phyloP scores from a whole-genome alignment of 2,329 filamentous ascomycete species.

The Alternaria triticimaculans region DNA sequence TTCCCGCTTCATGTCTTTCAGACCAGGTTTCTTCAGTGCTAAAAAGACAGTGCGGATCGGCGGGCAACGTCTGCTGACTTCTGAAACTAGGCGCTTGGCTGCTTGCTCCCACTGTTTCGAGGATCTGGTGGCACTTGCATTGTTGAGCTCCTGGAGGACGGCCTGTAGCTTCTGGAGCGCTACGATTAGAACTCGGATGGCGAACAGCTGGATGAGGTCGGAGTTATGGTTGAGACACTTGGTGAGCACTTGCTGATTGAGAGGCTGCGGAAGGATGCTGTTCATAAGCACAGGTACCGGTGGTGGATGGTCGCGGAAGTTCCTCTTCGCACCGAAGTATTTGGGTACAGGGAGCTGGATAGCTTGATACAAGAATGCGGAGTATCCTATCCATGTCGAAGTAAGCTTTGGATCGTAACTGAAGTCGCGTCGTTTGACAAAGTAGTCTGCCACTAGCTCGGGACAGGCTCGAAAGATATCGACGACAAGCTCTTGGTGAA shows the following conservation, averaged over 20 bases:
- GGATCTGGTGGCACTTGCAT: constrained; percentile 48
- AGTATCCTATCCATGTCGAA: constrained; percentile 93
- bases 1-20: constrained; percentile 77
- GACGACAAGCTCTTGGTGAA: constrained; percentile 81
- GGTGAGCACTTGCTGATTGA: constrained; percentile 79
- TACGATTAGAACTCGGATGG: constrained; percentile 77
- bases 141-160: constrained; percentile 67
- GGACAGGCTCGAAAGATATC: constrained; percentile 81
- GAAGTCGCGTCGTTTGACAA: constrained; percentile 76
- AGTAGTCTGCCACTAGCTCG: constrained; percentile 88
- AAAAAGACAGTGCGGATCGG: constrained; percentile 80
- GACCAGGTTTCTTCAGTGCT: constrained; percentile 73
- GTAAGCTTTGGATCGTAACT: constrained; percentile 90
- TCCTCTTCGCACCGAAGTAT: constrained; percentile 71
- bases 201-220: constrained; percentile 83
- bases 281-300: constrained; percentile 81
- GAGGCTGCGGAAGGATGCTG: constrained; percentile 81
- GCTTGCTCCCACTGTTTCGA: constrained; percentile 72
- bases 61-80: constrained; percentile 80
- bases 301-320: constrained; percentile 73
- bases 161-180: constrained; percentile 78
- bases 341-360: constrained; percentile 76
- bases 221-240: constrained; percentile 80
- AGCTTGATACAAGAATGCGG: constrained; percentile 82
- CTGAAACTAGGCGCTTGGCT: constrained; percentile 69